Base-by-base conservation (phyloP, 768 basidiomycete species). In the Leucogyrophana mollusca region DNA sequence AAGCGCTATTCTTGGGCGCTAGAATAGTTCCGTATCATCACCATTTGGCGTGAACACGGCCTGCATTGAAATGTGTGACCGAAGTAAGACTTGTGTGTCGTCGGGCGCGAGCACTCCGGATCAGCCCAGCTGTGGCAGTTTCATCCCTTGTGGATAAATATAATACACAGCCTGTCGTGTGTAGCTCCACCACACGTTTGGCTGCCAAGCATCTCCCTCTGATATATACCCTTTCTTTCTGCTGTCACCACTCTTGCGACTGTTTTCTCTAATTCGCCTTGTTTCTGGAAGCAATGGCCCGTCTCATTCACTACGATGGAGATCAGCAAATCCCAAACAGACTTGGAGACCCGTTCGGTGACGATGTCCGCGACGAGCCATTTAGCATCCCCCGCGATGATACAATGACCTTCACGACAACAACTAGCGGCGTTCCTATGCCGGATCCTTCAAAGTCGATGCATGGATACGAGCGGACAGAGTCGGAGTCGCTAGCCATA, bases 321-420 rank as follows among this genome's bases (percentile, higher is more conserved):
- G 42, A 32, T 35, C 24, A 47, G 41, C 53, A 42, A n/a, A 45
- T 34, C 42, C 55, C 38, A 20, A 24, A 21, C 18, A 30, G 45
- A 46, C 41, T 37, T 49, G 33, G 36, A 54, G 65, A 67, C 42
- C 58, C 60, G 14, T 66, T 65, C 34, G 52, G 54, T 39, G 63
- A 61, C 38, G 47, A 60, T 22, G 34, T 41, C 34, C 51, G 47
- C 23, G 52, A 58, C 35, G 56, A 57, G 4, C 62, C 63, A 6
- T 58, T 60, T 44, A 22, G 17, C 38, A 36, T 54, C 36, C 46
- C 34, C 17, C 45, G 39, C 23, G 56, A 55, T 36, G 63, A 59
- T 45, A 40, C 42, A 35, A 50, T 49, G 35, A 55, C 56, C 22
- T 57, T 57, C 27, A 33, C 36, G 44, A 54, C 58, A 16, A 50